Conservation (phyloP, 495 filamentous ascomycete genomes). For the Lepidopterella palustris region DNA sequence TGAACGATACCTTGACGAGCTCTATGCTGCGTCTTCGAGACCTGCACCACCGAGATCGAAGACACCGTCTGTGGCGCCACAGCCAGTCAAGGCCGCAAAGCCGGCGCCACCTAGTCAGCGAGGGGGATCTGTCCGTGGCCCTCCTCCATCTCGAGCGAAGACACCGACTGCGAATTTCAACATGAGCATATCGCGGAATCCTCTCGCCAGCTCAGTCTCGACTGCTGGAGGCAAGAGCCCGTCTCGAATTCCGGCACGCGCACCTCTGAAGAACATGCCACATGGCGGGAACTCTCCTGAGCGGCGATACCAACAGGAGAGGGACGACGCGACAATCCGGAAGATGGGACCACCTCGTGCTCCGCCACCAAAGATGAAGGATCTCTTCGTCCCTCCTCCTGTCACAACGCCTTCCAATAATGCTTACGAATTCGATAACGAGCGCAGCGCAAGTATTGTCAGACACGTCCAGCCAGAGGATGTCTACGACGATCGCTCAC, state of each 20-base stretch:
- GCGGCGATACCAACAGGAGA: conserved; percentile 42
- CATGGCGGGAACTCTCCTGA: conserved; percentile 80
- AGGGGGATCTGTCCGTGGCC: conserved; percentile 46
- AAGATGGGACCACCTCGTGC: conserved; percentile 59
- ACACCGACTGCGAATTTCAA: conserved; percentile 56
- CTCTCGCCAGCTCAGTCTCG: conserved; percentile 43
- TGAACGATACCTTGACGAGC: conserved; percentile 74
- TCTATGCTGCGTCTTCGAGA: conserved; percentile 58
- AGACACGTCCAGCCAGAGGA: conserved; percentile 78
- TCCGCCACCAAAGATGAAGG: conserved; percentile 86
- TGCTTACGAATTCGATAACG: conserved; percentile 19
- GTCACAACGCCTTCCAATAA: conserved; percentile 26
- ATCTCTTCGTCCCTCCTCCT: conserved; percentile 64
- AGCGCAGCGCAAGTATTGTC: conserved; percentile 62
- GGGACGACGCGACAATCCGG: conserved; percentile 37
- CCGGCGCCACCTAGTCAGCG: conserved; percentile 39
- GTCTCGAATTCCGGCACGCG: conserved; percentile 74
- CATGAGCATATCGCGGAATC: conserved; percentile 47
- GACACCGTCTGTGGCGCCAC: conserved; percentile 52
- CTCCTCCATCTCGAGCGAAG: conserved; percentile 51
- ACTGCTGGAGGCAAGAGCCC: conserved; percentile 45
- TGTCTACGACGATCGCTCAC: conserved; percentile 62
- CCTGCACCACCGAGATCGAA: conserved; percentile 50
- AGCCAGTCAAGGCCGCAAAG: conserved; percentile 40
- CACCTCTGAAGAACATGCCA: conserved; percentile 71